A percentile compares a stretch with the other conserved stretches of the same genome.
Conservation (phyloP, 2,329 filamentous ascomycete species). For the Zasmidium cellare region DNA sequence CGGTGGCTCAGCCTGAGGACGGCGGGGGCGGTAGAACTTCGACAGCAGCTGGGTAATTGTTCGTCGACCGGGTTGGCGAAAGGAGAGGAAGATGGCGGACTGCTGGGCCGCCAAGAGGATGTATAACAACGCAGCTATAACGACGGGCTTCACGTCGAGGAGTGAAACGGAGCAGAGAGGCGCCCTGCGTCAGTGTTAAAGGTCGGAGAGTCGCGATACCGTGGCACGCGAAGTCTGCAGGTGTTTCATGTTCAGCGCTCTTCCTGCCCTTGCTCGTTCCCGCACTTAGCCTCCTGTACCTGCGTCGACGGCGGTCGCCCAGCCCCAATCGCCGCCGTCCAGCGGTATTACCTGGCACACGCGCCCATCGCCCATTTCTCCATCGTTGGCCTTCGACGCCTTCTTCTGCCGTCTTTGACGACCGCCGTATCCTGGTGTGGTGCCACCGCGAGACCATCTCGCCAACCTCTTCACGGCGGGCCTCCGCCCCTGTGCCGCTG, state of each 20-base stretch:
- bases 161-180: neutral
- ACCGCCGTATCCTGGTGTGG: neutral
- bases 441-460: neutral
- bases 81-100: neutral
- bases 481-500: neutral
- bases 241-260: neutral
- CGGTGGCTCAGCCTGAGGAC: neutral
- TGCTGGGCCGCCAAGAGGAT: neutral
- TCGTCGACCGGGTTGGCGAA: neutral
- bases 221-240: neutral
- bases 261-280: neutral
- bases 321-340: neutral
- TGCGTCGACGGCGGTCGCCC: neutral
- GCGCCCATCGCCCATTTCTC: neutral
- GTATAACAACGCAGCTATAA: neutral
- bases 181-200: neutral
- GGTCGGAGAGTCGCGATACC: neutral
- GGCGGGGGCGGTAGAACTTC: neutral
- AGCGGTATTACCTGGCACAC: neutral
- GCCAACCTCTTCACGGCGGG: neutral
- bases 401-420: neutral
- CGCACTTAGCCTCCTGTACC: neutral
- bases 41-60: neutral
- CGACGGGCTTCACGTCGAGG: neutral
- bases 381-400: neutral